Evolutionary conservation across 1,284 basidiomycete species (phyloP).

Genomic region (Baeospora myosura): DNA sequence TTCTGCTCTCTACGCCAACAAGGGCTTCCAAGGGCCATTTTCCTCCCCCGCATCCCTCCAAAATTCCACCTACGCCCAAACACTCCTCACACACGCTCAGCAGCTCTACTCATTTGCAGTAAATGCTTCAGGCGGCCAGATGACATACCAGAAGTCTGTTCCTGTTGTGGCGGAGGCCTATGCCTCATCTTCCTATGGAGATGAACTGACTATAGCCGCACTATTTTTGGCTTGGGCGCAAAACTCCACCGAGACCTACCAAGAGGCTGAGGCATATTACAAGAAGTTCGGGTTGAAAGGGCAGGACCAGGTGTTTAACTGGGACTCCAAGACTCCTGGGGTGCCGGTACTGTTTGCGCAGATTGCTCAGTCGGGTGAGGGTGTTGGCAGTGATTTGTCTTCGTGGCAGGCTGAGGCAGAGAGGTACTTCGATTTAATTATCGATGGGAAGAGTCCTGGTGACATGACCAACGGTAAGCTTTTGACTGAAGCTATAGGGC

Average conservation of each 20-base stretch:
- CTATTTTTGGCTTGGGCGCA: constrained; percentile 70
- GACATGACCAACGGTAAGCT: constrained; percentile 45
- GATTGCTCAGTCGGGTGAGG: constrained; percentile 46
- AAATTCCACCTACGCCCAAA: constrained; percentile 66
- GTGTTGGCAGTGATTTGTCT: constrained; percentile 45
- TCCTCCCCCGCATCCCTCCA: constrained; percentile 58
- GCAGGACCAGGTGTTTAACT: constrained; percentile 70
- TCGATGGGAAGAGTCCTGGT: constrained; percentile 49
- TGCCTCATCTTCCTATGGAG: constrained; percentile 61
- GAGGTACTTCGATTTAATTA: constrained; percentile 67
- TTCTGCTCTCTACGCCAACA: constrained; percentile 68
- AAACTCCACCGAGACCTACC: constrained; percentile 54
- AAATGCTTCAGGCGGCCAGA: constrained; percentile 50
- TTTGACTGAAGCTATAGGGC: constrained; percentile 1
- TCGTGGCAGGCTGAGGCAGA: constrained; percentile 71
- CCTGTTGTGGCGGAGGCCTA: constrained; percentile 64
- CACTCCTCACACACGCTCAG: constrained; percentile 67
- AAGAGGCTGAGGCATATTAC: constrained; percentile 63
- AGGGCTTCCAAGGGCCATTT: constrained; percentile 43
- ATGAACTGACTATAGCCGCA: constrained; percentile 69
- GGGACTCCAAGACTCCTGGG: constrained; percentile 80
- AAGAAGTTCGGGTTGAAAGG: constrained; percentile 47
- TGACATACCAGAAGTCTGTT: constrained; percentile 58
- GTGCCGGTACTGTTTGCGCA: constrained; percentile 69
- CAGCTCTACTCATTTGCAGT: constrained; percentile 69